Evolutionary conservation across 305 asterid genomes (phyloP), one percentile per base, ranked within the genome.

Genomic region (Solanum chacoense): DNA sequence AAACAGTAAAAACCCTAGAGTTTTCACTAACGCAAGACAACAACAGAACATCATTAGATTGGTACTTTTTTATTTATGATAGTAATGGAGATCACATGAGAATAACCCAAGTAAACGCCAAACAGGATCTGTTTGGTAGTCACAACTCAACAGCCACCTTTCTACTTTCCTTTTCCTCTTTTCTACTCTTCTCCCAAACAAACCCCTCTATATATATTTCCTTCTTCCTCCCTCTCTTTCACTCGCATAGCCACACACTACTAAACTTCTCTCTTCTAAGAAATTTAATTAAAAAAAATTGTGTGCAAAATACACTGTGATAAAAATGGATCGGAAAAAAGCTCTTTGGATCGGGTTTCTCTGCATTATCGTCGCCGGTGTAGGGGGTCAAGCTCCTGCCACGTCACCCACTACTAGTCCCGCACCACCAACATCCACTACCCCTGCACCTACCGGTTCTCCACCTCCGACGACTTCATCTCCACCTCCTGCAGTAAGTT

Each of bases 331-430:
- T 90, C 87, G 31, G 26, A 90, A 40, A 32, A 84, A 73, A 2
- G 88, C 80, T 16, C 14, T 91, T 28, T 71, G 89, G 77, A 32
- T 89, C 7, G 96, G 93, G 7, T 63, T 93, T 77, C 87, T 96
- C 91, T 94, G 94, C 96, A 75, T 95, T 77, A 77, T 85, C 89
- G 83, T 90, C 85, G 94, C 95, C 88, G 94, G 91, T 45, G 97
- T 93, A 87, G 81, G 81, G 1, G 94, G 89, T 5, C 97, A 93
- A 85, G 88, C 95, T 88, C 98, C 98, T 69, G 89, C 91, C 24
- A 81, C 78, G 77, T 86, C 93, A 6, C 94, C 94, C 2, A 83
- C 91, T 2, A 22, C 89, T 11, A 88, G 88, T 6, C 83, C 90
- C 5, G 69, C 89, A 7, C 89, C 93, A 7, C 90, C 92, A 83